phyloP scores from a whole-genome alignment of 768 basidiomycete species.

The Hysterangium stoloniferum region DNA sequence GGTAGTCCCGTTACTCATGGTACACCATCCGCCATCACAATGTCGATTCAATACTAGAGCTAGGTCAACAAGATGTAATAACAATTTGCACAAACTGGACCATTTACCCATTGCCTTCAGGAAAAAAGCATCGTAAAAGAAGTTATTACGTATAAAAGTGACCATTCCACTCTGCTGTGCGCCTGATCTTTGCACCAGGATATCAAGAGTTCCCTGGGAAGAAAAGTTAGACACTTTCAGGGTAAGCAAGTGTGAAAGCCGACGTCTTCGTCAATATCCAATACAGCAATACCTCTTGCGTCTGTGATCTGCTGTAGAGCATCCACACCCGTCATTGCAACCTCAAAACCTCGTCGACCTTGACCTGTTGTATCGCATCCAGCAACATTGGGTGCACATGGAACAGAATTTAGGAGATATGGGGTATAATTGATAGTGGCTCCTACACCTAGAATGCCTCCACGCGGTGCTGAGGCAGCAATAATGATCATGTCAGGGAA shows the following conservation, averaged over 20 bases:
- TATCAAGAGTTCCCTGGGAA: constrained; percentile 76
- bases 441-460: constrained; percentile 23
- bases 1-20: constrained; percentile 44
- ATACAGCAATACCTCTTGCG: constrained; percentile 66
- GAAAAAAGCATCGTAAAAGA: constrained; percentile 98
- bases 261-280: constrained; percentile 96
- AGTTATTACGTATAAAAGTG: constrained; percentile 90
- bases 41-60: constrained; percentile 82
- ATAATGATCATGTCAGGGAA: constrained; percentile 81
- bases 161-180: constrained; percentile 53
- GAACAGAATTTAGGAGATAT: constrained; percentile 54
- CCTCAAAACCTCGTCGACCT: constrained; percentile 57
- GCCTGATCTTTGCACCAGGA: constrained; percentile 84
- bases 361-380: constrained; percentile 48
- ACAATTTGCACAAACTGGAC: constrained; percentile 18
- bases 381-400: constrained; percentile 45
- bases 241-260: constrained; percentile 23
- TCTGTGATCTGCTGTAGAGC: constrained; percentile 63
- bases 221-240: not conserved
- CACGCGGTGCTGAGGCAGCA: constrained; percentile 35
- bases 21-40: constrained; percentile 77
- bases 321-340: constrained; percentile 50
- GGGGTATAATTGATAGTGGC: constrained; percentile 32
- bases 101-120: constrained; percentile 89
- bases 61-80: not conserved